These are phyloP conservation scores for Leucaena leucocephala DNA, from an alignment of 306 rosid species.

Conservation along the genomic window DNA sequence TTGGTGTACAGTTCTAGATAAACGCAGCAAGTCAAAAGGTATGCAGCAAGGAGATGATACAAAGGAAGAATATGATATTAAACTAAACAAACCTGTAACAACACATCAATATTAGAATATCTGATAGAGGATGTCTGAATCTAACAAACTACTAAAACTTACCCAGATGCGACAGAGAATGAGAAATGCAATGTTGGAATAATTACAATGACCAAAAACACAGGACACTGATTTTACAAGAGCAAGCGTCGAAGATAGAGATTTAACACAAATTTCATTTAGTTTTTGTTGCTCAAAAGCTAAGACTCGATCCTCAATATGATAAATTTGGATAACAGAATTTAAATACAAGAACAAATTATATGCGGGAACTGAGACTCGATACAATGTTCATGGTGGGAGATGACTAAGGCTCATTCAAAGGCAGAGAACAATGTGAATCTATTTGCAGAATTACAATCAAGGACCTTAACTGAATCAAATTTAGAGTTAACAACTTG, in stretches of 20 bases:
- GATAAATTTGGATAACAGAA: neutral
- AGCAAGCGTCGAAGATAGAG: neutral
- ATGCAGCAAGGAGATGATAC: neutral
- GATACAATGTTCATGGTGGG: no score
- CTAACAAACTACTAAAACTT: neutral
- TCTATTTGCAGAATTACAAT: no score
- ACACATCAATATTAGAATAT: constrained; percentile 24
- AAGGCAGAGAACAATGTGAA: no score
- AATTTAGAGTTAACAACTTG: no score
- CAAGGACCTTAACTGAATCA: no score
- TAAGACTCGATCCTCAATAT: neutral
- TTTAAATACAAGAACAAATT: neutral
- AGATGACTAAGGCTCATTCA: no score
- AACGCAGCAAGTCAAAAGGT: neutral
- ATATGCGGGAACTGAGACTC: neutral
- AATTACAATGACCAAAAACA: constrained; percentile 1
- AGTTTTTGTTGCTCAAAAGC: neutral
- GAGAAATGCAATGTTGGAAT: constrained; percentile 21
- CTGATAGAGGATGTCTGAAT: constrained; percentile 30
- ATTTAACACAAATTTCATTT: neutral
- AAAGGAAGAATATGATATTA: neutral
- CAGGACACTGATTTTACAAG: neutral
- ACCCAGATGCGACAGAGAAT: constrained; percentile 20
- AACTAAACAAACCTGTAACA: neutral
- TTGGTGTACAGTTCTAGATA: neutral